A percentile compares a stretch with the other conserved stretches of the same genome.
phyloP scores from a whole-genome alignment of 2,329 filamentous ascomycete species.

The Aspergillus luchuensis region DNA sequence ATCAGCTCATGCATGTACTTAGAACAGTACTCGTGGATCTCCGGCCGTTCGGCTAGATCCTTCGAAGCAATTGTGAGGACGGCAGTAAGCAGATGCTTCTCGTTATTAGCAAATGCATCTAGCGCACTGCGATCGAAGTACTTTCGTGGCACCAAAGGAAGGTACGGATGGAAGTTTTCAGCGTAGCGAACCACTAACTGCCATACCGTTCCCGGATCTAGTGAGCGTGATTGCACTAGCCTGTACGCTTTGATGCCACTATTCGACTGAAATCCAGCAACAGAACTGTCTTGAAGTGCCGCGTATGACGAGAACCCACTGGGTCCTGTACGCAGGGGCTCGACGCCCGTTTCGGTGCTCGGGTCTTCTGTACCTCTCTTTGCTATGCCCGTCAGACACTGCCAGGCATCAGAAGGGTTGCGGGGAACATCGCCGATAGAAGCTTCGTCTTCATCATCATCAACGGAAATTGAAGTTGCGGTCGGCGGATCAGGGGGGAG shows the following conservation, averaged over 20 bases:
- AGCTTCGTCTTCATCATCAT: slow-evolving; percentile 45
- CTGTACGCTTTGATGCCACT: slow-evolving; percentile 46
- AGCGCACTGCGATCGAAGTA: slow-evolving; percentile 59
- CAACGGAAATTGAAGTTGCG: slow-evolving; percentile 28
- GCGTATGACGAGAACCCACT: slow-evolving; percentile 29
- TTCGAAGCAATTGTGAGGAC: slow-evolving; percentile 72
- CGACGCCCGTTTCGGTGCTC: slow-evolving; percentile 24
- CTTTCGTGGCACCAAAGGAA: slow-evolving; percentile 65
- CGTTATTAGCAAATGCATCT: slow-evolving; percentile 59
- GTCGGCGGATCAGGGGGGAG: slow-evolving; percentile 35
- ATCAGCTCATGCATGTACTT: slow-evolving; percentile 71
- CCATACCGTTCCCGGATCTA: slow-evolving; percentile 54
- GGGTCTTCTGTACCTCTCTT: slow-evolving; percentile 36
- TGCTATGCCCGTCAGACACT: slow-evolving; percentile 50
- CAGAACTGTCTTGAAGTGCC: slow-evolving; percentile 29
- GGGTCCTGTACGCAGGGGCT: slow-evolving; percentile 26
- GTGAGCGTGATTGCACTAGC: slow-evolving; percentile 46
- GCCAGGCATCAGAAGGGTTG: slow-evolving; percentile 54
- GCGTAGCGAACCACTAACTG: slow-evolving; percentile 61
- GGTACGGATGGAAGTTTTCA: slow-evolving; percentile 69
- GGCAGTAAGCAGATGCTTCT: slow-evolving; percentile 69
- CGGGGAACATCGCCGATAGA: slow-evolving; percentile 48
- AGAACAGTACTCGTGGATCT: slow-evolving; percentile 66
- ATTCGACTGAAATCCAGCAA: slow-evolving; percentile 29
- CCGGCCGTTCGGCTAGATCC: slow-evolving; percentile 65